A percentile compares a stretch with the other conserved stretches of the same genome.
phyloP scores from a whole-genome alignment of 1,139 yeast genomes.

The Saccharomycopsis phalli region DNA sequence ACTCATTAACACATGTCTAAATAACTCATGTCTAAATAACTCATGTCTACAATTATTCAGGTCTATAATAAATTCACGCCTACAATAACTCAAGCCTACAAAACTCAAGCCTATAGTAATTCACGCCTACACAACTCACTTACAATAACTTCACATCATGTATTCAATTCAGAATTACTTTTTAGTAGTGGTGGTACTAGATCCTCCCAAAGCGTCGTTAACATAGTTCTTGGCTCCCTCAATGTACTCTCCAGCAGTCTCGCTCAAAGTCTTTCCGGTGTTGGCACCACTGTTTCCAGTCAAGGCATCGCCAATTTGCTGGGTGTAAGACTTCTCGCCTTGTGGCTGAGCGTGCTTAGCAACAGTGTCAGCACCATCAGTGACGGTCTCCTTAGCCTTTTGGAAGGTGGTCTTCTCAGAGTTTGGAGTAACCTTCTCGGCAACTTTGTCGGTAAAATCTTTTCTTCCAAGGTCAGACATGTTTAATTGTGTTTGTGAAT shows the following conservation, averaged over 20 bases:
- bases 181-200: slow-evolving; percentile 4
- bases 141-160: too few relatives aligned
- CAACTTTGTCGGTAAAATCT: slow-evolving; percentile 55
- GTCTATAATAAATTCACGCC: too few relatives aligned
- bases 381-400: slow-evolving; percentile 62
- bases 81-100: too few relatives aligned
- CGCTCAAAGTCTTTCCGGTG: neutral
- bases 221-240: slow-evolving; percentile 14
- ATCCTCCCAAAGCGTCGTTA: slow-evolving; percentile 9
- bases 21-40: too few relatives aligned
- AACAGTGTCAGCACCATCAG: slow-evolving; percentile 56
- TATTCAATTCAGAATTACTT: neutral
- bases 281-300: slow-evolving; percentile 1
- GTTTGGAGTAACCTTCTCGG: slow-evolving; percentile 66
- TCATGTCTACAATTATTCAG: too few relatives aligned
- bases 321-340: slow-evolving; percentile 56
- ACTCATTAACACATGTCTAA: too few relatives aligned
- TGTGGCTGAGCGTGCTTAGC: slow-evolving; percentile 56
- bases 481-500: slow-evolving; percentile 11
- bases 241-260: slow-evolving; percentile 10
- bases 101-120: too few relatives aligned
- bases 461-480: slow-evolving; percentile 82
- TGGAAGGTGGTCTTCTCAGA: slow-evolving; percentile 56
- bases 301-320: slow-evolving; percentile 44
- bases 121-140: too few relatives aligned